phyloP scores from a whole-genome alignment of 225 moss, liverwort and hornwort genomes.

The Lunularia cruciata region DNA sequence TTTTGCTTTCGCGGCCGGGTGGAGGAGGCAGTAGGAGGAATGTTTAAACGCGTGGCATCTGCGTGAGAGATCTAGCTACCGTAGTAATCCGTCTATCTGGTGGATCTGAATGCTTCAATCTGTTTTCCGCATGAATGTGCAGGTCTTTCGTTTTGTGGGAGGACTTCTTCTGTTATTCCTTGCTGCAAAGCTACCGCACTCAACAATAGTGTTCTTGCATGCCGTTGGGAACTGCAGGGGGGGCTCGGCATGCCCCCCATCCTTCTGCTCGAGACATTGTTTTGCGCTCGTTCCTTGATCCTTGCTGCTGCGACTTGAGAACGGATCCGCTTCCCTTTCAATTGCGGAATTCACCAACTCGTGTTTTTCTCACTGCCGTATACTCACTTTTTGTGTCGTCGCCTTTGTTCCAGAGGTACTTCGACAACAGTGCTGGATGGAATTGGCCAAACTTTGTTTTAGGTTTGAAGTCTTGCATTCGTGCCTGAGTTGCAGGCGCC shows the following conservation, averaged over 20 bases:
- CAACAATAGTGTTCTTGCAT: slow-evolving; percentile 34
- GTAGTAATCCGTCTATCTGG: no score
- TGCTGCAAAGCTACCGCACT: neutral
- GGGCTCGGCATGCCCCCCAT: slow-evolving; percentile 58
- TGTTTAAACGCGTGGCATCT: no score
- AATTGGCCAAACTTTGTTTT: no score
- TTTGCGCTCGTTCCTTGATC: slow-evolving; percentile 35
- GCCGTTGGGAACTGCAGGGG: slow-evolving; percentile 55
- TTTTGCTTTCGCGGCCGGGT: no score
- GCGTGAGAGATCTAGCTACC: no score
- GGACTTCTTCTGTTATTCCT: no score
- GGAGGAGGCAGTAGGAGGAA: no score
- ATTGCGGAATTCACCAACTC: neutral
- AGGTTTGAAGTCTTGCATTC: no score
- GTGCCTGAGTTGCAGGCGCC: no score
- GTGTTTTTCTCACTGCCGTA: neutral
- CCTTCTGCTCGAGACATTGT: slow-evolving; percentile 34
- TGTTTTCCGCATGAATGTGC: slow-evolving; percentile 27
- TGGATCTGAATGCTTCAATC: no score
- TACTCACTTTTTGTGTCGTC: neutral
- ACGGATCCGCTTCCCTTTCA: neutral
- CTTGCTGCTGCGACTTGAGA: slow-evolving; percentile 28
- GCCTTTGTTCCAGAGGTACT: neutral
- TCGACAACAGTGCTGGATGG: neutral
- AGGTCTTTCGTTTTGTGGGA: no score